Conservation (phyloP, 805 yeast genomes). For the Lipomyces yamanashiensis region DNA sequence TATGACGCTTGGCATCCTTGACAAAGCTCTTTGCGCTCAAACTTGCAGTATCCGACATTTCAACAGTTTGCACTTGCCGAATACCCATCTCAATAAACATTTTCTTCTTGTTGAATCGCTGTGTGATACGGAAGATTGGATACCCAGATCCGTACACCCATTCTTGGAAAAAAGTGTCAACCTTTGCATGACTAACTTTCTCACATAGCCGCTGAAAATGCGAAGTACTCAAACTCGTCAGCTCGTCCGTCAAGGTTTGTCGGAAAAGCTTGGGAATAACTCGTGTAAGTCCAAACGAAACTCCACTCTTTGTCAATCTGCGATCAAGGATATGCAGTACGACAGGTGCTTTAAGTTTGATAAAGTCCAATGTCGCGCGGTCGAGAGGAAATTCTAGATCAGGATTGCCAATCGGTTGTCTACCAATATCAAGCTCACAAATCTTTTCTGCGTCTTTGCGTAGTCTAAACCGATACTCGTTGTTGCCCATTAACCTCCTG, state of each 20-base stretch:
- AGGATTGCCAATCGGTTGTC: conserved; percentile 80
- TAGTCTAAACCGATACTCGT: conserved; percentile 76
- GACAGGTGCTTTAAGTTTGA: conserved; percentile 81
- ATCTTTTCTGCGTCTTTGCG: conserved; percentile 67
- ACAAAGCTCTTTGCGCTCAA: conserved; percentile 49
- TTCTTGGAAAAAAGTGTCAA: conserved; percentile 84
- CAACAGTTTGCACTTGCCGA: conserved; percentile 81
- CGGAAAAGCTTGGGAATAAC: conserved; percentile 88
- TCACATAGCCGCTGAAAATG: conserved; percentile 96
- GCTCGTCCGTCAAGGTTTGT: conserved; percentile 95
- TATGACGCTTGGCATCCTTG: conserved; percentile 47
- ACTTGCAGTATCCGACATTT: conserved; percentile 48
- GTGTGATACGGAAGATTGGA: conserved; percentile 87
- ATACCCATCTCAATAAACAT: conserved; percentile 94
- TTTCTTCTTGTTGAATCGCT: conserved; percentile 89
- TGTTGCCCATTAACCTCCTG: conserved; percentile 74
- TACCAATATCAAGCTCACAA: conserved; percentile 75
- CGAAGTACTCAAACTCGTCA: conserved; percentile 72
- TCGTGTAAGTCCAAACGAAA: conserved; percentile 87
- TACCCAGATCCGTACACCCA: conserved; percentile 92
- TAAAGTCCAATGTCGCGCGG: conserved; percentile 66
- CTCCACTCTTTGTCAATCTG: conserved; percentile 94
- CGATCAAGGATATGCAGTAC: conserved; percentile 83
- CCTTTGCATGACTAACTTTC: conserved; percentile 82
- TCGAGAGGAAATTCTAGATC: conserved; percentile 66